Evolutionary conservation across 1,284 basidiomycete species (phyloP).

Genomic region (Sanguinoderma infundibulare): DNA sequence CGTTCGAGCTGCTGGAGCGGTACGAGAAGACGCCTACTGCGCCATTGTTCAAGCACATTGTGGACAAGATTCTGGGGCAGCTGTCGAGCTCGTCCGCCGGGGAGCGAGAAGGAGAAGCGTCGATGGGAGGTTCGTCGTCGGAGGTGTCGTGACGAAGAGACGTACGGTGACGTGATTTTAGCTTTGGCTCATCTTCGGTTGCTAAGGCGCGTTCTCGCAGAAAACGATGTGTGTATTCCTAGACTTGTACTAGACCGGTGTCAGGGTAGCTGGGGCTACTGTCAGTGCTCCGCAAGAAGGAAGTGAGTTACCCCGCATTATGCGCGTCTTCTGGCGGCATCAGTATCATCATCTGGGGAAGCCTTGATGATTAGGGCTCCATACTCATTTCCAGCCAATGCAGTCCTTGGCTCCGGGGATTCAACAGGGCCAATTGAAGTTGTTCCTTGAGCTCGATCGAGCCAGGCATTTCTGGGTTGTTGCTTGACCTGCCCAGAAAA

Average conservation of each 20-base stretch:
- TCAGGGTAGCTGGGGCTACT: neutral
- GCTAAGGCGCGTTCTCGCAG: neutral
- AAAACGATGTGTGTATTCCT: neutral
- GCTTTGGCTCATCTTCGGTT: neutral
- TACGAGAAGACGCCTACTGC: conserved; percentile 69
- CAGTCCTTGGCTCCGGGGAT: neutral
- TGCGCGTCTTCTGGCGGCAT: neutral
- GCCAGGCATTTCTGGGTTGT: neutral
- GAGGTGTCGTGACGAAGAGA: neutral
- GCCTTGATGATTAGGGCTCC: neutral
- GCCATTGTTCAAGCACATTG: conserved; percentile 60
- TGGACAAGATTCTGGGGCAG: conserved; percentile 42
- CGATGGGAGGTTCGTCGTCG: neutral
- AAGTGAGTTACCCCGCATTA: neutral
- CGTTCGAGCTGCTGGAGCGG: conserved; percentile 53
- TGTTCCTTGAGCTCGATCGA: neutral
- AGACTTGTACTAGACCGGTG: neutral
- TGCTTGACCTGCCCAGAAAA: neutral
- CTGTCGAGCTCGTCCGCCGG: conserved; percentile 12
- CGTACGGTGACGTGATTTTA: neutral
- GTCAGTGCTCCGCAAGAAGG: neutral
- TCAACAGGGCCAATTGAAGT: neutral
- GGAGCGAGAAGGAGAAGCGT: neutral
- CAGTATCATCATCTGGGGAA: neutral
- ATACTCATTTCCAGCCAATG: neutral